Base-by-base conservation (phyloP, 2,329 filamentous ascomycete genomes). In the Tolypocladium inflatum region DNA sequence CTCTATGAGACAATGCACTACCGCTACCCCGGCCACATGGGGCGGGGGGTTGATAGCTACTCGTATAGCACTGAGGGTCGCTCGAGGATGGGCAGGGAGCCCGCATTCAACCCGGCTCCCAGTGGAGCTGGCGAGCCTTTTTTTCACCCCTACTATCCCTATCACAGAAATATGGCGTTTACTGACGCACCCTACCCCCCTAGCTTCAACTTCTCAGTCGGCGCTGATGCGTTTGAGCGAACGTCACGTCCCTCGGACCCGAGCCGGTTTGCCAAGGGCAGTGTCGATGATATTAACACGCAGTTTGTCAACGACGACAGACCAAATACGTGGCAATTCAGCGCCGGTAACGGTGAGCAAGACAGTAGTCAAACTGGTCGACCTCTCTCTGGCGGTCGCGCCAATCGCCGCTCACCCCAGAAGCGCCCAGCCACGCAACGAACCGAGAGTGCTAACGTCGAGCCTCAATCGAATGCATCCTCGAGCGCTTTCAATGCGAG, bases 211-310 rank as follows among this genome's bases (percentile, higher is more conserved):
- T 77, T 84, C 58, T 67, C 76, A 41, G 62, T 75, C 58, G 71
- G 77, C 59, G 71, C 78, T 58, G 74, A 78, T 45, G 72, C 72
- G 0, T 75, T 77, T 56, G 63, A 65, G 13, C 63, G 65, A 38
- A 68, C 73, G 7, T 68, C 71, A 11, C 66, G 73, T 3, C 26
- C 35, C 33, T 37, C 23, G n/a, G 66, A 71, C 23, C 70, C 67
- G 41, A 69, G 73, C 48, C 69, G 68, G 3, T 82, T 84, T 60
- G 66, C 73, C 43, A 77, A 76, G 60, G 78, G 70, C 58, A 85
- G 80, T 63, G 73, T 79, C 23, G 82, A 87, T 58, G 82, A 80
- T 55, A 86, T 87, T 63, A 83, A 84, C 68, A 86, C 83, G 21
- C 80, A 73, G 43, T 87, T 87, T 68, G 78, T 77, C 23, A 73